These are phyloP conservation scores for Talaromyces sp. DNA, from an alignment of 2,329 filamentous ascomycete species.

Conservation along the genomic window DNA sequence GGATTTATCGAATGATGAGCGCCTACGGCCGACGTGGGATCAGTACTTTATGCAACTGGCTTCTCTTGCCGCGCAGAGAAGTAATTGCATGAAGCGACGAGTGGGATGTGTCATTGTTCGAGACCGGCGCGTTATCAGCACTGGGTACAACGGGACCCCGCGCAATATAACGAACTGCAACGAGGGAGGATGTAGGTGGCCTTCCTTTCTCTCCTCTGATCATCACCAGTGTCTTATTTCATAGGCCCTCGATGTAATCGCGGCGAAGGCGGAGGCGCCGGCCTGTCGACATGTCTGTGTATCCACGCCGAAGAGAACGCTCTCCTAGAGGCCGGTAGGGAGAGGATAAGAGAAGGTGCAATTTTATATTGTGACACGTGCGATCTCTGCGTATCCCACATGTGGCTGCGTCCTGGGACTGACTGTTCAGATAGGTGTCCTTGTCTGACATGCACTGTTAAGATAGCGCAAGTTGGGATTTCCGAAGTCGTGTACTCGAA, in stretches of 20 bases:
- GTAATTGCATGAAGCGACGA: slow-evolving; percentile 96
- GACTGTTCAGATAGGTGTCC: slow-evolving; percentile 58
- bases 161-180: slow-evolving; percentile 83
- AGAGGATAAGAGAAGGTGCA: slow-evolving; percentile 75
- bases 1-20: slow-evolving; percentile 69
- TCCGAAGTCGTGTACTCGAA: slow-evolving; percentile 92
- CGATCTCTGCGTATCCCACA: slow-evolving; percentile 18
- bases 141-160: slow-evolving; percentile 97
- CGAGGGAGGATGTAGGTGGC: slow-evolving; percentile 70
- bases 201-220: neutral
- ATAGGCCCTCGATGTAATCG: slow-evolving; percentile 69
- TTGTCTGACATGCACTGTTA: slow-evolving; percentile 95
- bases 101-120: slow-evolving; percentile 91
- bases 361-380: slow-evolving; percentile 86
- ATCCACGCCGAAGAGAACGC: slow-evolving; percentile 99
- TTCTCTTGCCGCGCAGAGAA: slow-evolving; percentile 79
- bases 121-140: slow-evolving; percentile 81
- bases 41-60: slow-evolving; percentile 98
- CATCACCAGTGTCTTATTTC: slow-evolving; percentile 13
- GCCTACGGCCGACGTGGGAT: slow-evolving; percentile 88
- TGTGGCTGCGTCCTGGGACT: slow-evolving; percentile 4
- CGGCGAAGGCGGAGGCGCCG: slow-evolving; percentile 63
- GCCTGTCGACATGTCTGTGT: slow-evolving; percentile 82
- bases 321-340: slow-evolving; percentile 84
- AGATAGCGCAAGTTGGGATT: slow-evolving; percentile 95